phyloP scores from a whole-genome alignment of 1,284 basidiomycete genomes.

The Exsudoporus floridanus region DNA sequence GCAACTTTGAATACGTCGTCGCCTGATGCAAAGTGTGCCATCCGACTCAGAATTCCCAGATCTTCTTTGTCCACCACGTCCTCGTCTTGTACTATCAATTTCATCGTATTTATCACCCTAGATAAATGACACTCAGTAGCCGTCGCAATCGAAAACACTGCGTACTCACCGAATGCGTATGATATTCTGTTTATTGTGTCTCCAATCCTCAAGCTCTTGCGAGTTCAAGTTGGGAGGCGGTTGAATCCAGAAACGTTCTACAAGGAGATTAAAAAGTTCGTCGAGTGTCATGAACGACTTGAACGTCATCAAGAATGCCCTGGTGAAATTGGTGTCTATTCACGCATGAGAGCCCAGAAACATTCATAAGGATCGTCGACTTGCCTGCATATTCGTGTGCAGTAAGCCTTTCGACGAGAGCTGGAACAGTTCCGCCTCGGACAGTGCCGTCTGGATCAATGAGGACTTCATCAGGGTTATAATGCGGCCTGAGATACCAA shows the following conservation, averaged over 20 bases:
- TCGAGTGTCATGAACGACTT: conserved; percentile 73
- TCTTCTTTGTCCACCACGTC: conserved; percentile 60
- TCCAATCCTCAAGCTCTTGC: conserved; percentile 64
- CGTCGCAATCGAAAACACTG: background rate
- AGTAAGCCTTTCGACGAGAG: conserved; percentile 71
- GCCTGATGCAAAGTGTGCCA: conserved; percentile 54
- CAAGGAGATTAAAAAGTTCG: conserved; percentile 63
- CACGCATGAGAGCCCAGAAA: conserved; percentile 2
- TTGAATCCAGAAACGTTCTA: conserved; percentile 64
- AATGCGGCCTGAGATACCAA: conserved; percentile 69
- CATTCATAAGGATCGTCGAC: conserved; percentile 13
- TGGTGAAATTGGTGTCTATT: conserved; percentile 64
- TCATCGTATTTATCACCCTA: conserved; percentile 62
- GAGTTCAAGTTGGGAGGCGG: conserved; percentile 54
- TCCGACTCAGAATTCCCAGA: conserved; percentile 49
- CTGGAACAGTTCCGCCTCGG: conserved; percentile 67
- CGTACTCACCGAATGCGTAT: conserved; percentile 59
- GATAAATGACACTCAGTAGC: background rate
- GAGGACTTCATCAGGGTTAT: conserved; percentile 62
- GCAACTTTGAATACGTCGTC: conserved; percentile 45
- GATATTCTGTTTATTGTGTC: conserved; percentile 66
- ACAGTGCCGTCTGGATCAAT: conserved; percentile 67
- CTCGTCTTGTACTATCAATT: conserved; percentile 56
- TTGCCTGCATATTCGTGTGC: conserved; percentile 63
- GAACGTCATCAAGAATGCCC: conserved; percentile 81